Percentiles rank a stretch among this genome's conserved stretches.
Conservation (phyloP, 192 early-diverging fungal species). For the Mortierella hygrophila region DNA sequence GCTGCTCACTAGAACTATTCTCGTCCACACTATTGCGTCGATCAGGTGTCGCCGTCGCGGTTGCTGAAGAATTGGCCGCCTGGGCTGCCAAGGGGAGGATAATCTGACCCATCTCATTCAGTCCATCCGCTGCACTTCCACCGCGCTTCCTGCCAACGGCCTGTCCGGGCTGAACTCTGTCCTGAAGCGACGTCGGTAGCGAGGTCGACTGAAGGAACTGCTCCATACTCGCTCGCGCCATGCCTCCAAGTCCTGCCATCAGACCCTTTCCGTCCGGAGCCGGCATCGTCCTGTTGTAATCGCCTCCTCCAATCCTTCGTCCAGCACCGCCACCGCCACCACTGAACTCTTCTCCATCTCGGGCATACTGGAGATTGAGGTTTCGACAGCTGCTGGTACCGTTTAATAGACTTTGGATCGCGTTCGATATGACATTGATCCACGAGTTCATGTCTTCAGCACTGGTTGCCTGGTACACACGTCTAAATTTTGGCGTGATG, state of each 20-base stretch:
- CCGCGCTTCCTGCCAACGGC: slow-evolving; percentile 50
- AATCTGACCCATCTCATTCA: slow-evolving; percentile 47
- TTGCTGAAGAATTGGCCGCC: neutral
- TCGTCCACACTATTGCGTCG: neutral
- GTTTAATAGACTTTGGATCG: slow-evolving; percentile 74
- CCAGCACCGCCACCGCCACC: neutral
- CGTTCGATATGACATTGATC: slow-evolving; percentile 76
- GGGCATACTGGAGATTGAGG: slow-evolving; percentile 29
- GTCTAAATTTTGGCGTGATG: slow-evolving; percentile 68
- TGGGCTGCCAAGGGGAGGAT: slow-evolving; percentile 20
- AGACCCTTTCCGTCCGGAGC: slow-evolving; percentile 24
- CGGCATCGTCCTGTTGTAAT: neutral
- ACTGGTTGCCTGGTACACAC: slow-evolving; percentile 78
- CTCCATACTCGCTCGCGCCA: slow-evolving; percentile 30
- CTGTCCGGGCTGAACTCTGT: slow-evolving; percentile 41
- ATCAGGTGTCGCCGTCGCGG: neutral
- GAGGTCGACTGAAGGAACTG: slow-evolving; percentile 32
- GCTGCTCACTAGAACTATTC: neutral
- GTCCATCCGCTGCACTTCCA: slow-evolving; percentile 32
- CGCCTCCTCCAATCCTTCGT: slow-evolving; percentile 8
- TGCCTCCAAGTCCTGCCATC: slow-evolving; percentile 26
- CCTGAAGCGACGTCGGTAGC: slow-evolving; percentile 41
- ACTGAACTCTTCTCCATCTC: neutral
- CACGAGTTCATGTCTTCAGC: slow-evolving; percentile 74
- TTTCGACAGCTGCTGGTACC: slow-evolving; percentile 61